A percentile compares a stretch with the other conserved stretches of the same genome.
Conservation (phyloP, 495 filamentous ascomycete genomes). For the Tricharina praecox region DNA sequence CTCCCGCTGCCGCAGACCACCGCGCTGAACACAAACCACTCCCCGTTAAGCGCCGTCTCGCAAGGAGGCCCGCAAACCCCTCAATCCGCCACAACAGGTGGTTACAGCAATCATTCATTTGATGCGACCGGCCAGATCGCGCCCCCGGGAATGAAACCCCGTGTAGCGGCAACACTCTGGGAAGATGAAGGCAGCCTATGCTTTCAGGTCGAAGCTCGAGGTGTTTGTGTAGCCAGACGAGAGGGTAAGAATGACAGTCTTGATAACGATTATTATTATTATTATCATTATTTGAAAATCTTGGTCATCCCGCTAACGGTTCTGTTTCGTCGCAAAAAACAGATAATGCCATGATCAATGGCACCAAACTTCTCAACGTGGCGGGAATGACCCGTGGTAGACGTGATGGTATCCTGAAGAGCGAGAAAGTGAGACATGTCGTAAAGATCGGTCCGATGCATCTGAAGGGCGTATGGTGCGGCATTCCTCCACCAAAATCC, state of each 20-base stretch:
- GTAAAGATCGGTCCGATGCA: conserved; percentile 99
- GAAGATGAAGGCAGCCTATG: conserved; percentile 96
- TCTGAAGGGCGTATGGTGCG: conserved; percentile 94
- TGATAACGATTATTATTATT: too few species aligned
- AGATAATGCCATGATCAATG: conserved; percentile 99
- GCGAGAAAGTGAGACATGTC: conserved; percentile 88
- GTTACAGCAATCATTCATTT: conserved; percentile 42
- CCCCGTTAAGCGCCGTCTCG: conserved; percentile 19
- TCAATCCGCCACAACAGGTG: conserved; percentile 34
- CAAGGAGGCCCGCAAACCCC: conserved; percentile 22
- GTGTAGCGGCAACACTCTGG: conserved; percentile 93
- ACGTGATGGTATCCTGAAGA: conserved; percentile 92
- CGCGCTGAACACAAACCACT: conserved; percentile 20
- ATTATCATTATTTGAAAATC: too few species aligned
- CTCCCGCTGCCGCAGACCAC: conserved; percentile 48
- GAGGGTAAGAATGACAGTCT: conserved; percentile 67
- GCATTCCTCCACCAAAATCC: conserved; percentile 7
- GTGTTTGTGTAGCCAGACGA: conserved; percentile 83
- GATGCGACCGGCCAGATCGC: conserved; percentile 85
- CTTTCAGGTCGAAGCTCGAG: conserved; percentile 93
- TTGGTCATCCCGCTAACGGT: too few species aligned
- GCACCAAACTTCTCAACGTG: conserved; percentile 90
- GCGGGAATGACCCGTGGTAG: conserved; percentile 95
- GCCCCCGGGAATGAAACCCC: conserved; percentile 94
- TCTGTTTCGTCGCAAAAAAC: too few species aligned